phyloP scores from a whole-genome alignment of 2,329 filamentous ascomycete species.

The Emmonsiellopsis sp. region DNA sequence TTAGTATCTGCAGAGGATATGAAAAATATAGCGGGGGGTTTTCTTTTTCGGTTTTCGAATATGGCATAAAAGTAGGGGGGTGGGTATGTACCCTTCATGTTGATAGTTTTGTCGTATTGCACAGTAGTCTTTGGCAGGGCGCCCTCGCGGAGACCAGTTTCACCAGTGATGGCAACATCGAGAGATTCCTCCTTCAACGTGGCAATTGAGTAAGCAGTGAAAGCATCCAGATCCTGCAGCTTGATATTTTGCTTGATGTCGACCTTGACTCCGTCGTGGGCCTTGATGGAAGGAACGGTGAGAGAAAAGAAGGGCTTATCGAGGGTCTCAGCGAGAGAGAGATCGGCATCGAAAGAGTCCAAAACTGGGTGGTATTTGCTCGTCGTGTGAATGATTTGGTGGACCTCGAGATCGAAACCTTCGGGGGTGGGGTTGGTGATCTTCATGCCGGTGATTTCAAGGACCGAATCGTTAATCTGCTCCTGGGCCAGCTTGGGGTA shows the following conservation, averaged over 20 bases:
- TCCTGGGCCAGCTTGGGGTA: constrained; percentile 51
- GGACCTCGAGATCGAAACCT: constrained; percentile 41
- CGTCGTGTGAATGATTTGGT: constrained; percentile 38
- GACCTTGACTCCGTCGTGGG: constrained; percentile 33
- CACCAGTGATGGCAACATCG: constrained; percentile 42
- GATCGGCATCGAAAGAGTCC: constrained; percentile 43
- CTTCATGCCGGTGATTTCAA: constrained; percentile 43
- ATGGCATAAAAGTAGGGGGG: neutral
- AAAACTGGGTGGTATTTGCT: constrained; percentile 47
- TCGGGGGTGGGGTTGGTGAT: constrained; percentile 43
- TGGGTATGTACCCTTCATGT: constrained; percentile 45
- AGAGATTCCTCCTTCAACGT: constrained; percentile 43
- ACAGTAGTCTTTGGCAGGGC: constrained; percentile 42
- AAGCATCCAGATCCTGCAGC: constrained; percentile 37
- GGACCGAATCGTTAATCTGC: constrained; percentile 43
- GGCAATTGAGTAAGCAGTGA: constrained; percentile 41
- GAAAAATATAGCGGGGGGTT: no score
- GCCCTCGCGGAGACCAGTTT: constrained; percentile 43
- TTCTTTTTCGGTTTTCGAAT: no score
- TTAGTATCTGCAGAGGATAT: neutral
- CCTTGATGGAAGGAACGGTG: constrained; percentile 37
- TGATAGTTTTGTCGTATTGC: constrained; percentile 48
- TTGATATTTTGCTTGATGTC: constrained; percentile 36
- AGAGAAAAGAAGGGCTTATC: constrained; percentile 37
- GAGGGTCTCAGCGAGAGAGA: constrained; percentile 37